Evolutionary conservation across 345 rosid genomes (phyloP).

Genomic region (Bruguiera parviflora): DNA sequence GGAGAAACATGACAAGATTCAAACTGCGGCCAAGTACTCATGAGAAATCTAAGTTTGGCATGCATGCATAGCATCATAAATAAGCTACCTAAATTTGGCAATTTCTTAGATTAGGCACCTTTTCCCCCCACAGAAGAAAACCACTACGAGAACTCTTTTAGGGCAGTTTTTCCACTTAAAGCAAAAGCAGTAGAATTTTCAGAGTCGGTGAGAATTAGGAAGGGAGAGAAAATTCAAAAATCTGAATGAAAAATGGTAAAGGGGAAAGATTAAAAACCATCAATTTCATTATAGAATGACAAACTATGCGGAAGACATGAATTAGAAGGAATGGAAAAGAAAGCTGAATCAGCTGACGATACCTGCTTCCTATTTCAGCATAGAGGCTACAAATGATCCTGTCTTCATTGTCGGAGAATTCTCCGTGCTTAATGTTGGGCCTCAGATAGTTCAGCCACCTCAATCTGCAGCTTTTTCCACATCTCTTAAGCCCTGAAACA

Average conservation of each 20-base stretch:
- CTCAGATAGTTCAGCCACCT: slow-evolving; percentile 38
- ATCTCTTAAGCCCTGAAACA: slow-evolving; percentile 27
- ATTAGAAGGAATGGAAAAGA: not conserved
- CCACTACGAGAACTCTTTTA: not conserved
- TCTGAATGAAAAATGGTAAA: not conserved
- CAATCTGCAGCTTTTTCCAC: slow-evolving; percentile 36
- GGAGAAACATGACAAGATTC: not conserved
- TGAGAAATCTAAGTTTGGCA: slow-evolving; percentile 1
- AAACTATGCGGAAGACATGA: not conserved
- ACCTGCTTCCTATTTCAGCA: slow-evolving; percentile 37
- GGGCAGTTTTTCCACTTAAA: not conserved
- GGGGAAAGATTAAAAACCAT: not conserved
- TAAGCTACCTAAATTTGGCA: slow-evolving; percentile 22
- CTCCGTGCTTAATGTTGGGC: slow-evolving; percentile 35
- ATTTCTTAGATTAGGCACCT: slow-evolving; percentile 24
- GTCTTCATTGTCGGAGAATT: slow-evolving; percentile 32
- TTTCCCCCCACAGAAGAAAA: not conserved
- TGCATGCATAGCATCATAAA: slow-evolving; percentile 3
- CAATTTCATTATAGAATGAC: not conserved
- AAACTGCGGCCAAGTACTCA: too few relatives aligned
- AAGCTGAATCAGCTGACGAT: not conserved
- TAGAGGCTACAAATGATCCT: slow-evolving; percentile 30
- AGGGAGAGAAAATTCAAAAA: not conserved
- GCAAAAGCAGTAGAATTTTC: not conserved
- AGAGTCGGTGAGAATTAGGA: too few relatives aligned